These are phyloP conservation scores for Monilinia laxa DNA, from an alignment of 2,329 filamentous ascomycete genomes.

Conservation along the genomic window DNA sequence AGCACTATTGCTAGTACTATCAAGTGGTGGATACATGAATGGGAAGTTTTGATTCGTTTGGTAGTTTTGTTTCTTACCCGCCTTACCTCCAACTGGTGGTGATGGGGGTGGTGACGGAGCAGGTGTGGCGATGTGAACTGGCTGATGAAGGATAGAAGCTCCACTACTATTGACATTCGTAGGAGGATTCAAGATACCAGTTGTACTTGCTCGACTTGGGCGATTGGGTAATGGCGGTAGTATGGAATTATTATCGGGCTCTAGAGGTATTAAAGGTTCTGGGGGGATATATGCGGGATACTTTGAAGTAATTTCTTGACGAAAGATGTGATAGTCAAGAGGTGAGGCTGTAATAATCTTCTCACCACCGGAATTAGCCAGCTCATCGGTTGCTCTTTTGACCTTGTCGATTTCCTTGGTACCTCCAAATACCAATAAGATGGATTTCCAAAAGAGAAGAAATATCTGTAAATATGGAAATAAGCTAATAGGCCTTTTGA, in stretches of 20 bases:
- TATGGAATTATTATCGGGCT: conserved; percentile 87
- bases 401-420: conserved; percentile 68
- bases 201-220: conserved; percentile 59
- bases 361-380: conserved; percentile 48
- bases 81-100: conserved; percentile 81
- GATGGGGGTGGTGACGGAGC: conserved; percentile 94
- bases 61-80: conserved; percentile 97
- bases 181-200: conserved; percentile 60
- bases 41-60: conserved; percentile 99
- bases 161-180: conserved; percentile 55
- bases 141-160: conserved; percentile 86
- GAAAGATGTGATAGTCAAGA: conserved; percentile 92
- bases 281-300: conserved; percentile 96
- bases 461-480: conserved; percentile 55
- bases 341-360: conserved; percentile 87
- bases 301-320: conserved; percentile 95
- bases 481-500: conserved; percentile 30
- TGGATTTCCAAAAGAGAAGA: conserved; percentile 86
- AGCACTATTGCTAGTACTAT: conserved; percentile 82
- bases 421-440: conserved; percentile 82
- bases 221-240: conserved; percentile 81
- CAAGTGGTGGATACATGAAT: conserved; percentile 92
- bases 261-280: conserved; percentile 75
- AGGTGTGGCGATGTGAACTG: conserved; percentile 97
- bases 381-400: conserved; percentile 69